phyloP scores from a whole-genome alignment of 306 rosid genomes.

The Macrotyloma uniflorum region DNA sequence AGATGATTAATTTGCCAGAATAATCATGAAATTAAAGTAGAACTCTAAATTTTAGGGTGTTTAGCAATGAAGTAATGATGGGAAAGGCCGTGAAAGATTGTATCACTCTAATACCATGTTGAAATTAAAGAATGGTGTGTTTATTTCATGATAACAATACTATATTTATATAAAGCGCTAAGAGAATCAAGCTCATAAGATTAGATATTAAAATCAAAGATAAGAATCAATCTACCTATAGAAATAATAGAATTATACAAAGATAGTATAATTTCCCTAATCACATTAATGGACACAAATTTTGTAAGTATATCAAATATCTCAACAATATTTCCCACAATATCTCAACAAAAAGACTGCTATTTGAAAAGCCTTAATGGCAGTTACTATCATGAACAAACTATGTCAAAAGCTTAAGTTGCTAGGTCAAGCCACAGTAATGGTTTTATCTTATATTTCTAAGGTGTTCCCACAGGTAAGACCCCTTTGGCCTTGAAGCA shows the following conservation, averaged over 20 bases:
- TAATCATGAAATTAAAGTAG: not conserved
- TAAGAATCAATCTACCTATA: not conserved
- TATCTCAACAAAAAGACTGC: not conserved
- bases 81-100: not conserved
- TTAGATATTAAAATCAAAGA: not conserved
- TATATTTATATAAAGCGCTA: not conserved
- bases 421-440: not conserved
- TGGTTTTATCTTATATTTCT: not conserved
- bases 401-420: not conserved
- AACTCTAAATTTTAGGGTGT: not conserved
- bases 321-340: not conserved
- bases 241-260: not conserved
- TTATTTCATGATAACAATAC: not conserved
- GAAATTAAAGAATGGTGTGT: not conserved
- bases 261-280: not conserved
- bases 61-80: not conserved
- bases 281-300: not conserved
- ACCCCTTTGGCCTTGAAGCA: not conserved
- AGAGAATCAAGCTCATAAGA: not conserved
- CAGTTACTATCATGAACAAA: constrained; percentile 10
- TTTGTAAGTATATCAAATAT: not conserved
- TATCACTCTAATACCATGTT: not conserved
- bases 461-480: not conserved
- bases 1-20: not conserved
- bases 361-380: constrained; percentile 1